Conservation (phyloP, 2,329 filamentous ascomycete species). For the Rutstroemia sp. region DNA sequence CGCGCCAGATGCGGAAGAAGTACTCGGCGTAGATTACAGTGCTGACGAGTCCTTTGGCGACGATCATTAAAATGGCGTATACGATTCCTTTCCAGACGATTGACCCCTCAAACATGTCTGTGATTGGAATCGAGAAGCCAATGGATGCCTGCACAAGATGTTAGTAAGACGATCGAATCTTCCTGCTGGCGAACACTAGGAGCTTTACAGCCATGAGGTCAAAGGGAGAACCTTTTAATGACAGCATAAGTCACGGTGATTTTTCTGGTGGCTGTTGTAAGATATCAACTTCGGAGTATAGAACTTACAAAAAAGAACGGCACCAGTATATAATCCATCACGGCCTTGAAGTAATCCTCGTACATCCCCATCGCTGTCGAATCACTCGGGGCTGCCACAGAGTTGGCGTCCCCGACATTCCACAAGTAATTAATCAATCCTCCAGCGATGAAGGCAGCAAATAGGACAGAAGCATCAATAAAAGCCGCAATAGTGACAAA, state of each 20-base stretch:
- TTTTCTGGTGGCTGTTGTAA: too few relatives aligned
- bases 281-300: too few relatives aligned
- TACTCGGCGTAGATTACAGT: constrained; percentile 25
- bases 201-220: too few relatives aligned
- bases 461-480: constrained; percentile 42
- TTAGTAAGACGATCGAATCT: neutral
- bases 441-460: constrained; percentile 44
- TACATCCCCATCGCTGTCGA: constrained; percentile 16
- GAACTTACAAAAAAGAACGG: constrained; percentile 55
- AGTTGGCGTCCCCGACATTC: constrained; percentile 8
- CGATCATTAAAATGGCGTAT: constrained; percentile 63
- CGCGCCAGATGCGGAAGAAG: neutral
- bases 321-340: constrained; percentile 39
- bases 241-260: neutral
- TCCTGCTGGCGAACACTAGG: too few relatives aligned
- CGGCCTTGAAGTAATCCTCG: constrained; percentile 22
- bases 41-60: constrained; percentile 54
- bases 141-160: too few relatives aligned
- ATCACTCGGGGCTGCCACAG: too few relatives aligned
- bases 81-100: constrained; percentile 68
- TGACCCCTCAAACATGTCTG: constrained; percentile 53
- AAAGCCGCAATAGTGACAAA: constrained; percentile 29
- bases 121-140: constrained; percentile 72
- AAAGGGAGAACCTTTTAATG: too few relatives aligned
- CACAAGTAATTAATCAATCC: constrained; percentile 38